Base-by-base conservation (phyloP, 352 stramenopile species). In the Phytophthora meadii region DNA sequence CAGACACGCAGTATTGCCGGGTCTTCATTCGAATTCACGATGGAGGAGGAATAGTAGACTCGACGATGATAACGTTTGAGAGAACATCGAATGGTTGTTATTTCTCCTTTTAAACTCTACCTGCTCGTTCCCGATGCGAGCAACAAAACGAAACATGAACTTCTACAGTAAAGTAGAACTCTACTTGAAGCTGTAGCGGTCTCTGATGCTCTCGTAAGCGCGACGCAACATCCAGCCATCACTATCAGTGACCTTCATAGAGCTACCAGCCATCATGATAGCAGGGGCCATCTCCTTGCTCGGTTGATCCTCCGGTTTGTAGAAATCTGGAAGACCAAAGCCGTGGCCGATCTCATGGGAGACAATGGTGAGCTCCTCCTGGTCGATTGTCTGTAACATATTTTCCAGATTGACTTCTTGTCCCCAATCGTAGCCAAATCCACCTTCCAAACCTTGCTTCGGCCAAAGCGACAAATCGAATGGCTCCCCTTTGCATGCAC, bases 1-100 rank as follows among this genome's bases (percentile, higher is more conserved):
- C 65, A 83, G 60, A 72, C 62, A 49, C 87, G 81, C 63, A 87
- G 70, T 41, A 74, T 92, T 28, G 78, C 81, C 6, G 82, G 78
- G 4, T 74, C 74, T 7, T 78, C 77, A 9, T 79, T 87, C 27
- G 77, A 89, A 46, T 81, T 88, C 25, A 69, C 80, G 9, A 67
- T 87, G 61, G 75, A 79, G n/a, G 82, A 77, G 5, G 48, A 48
- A 5, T 56, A 44, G 50, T 70, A 64, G 25, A 41, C 15, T 32
- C 30, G 2, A 6, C 30, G 5, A 6, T 34, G 30, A 34, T 34
- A 9, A 34, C 4, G 14, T 36, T 12, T 36, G 40, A 50, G 40
- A 39, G 37, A 49, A 50, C 40, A 60, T 51, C 5, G n/a, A 51
- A 44, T 36, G 39, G 9, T 51, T 36, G 30, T 12, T 4, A 4